A percentile compares a stretch with the other conserved stretches of the same genome.
Conservation (phyloP, 306 rosid genomes). For the barrel medic (Medicago truncatula) region MtrunA17r5.0-ANR NC_053048.1:41468001-41468500, state of each 20-base stretch:
- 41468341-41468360: not conserved
- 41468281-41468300: constrained; percentile 58
- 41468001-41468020: not conserved
- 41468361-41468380: constrained; percentile 60
- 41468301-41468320: constrained; percentile 24
- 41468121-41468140: not conserved
- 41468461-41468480: constrained; percentile 83
- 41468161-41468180: not conserved
- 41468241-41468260: constrained; percentile 67
- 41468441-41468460: constrained; percentile 94
- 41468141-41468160: not conserved
- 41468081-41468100: not conserved
- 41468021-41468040: too few relatives aligned
- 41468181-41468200: not conserved
- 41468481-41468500: constrained; percentile 93
- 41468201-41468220: constrained; percentile 42
- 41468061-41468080: too few relatives aligned
- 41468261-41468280: constrained; percentile 83
- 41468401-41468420: constrained; percentile 82
- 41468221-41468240: constrained; percentile 91
- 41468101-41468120: too few relatives aligned
- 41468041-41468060: too few relatives aligned
- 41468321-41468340: constrained; percentile 16
- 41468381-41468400: constrained; percentile 95
- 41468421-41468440: constrained; percentile 88